Evolutionary conservation across 2,329 filamentous ascomycete species (phyloP).

Genomic region (Phoma sp.): DNA sequence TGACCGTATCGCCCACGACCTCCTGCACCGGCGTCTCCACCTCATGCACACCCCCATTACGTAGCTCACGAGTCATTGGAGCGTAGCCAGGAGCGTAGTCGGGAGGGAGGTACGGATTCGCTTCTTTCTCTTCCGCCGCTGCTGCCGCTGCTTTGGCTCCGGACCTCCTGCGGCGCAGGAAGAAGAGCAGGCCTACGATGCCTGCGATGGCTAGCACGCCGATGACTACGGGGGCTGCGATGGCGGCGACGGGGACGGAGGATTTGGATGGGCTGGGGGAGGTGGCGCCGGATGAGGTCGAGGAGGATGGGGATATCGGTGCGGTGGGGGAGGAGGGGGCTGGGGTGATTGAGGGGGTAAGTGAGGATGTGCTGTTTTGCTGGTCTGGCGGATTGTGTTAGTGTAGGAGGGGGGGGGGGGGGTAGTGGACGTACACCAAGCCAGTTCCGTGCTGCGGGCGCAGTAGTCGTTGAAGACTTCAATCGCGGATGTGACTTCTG

Average conservation of each 20-base stretch:
- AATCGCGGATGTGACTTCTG: background rate
- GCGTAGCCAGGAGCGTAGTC: no score
- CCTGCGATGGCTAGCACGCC: constrained; percentile 7
- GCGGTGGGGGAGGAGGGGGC: background rate
- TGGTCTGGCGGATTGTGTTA: background rate
- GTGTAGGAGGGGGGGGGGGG: background rate
- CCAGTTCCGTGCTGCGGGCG: constrained; percentile 5
- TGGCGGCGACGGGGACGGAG: constrained; percentile 14
- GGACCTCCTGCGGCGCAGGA: background rate
- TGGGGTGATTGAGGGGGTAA: background rate
- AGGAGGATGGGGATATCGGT: background rate
- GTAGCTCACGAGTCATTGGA: background rate
- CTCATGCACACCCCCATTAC: background rate
- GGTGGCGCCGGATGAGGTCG: background rate
- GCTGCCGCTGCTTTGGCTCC: background rate
- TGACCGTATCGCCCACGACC: background rate
- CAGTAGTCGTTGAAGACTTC: constrained; percentile 7
- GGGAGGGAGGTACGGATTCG: background rate
- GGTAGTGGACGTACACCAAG: constrained; percentile 3
- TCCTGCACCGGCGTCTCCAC: constrained; percentile 3
- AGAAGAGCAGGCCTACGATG: constrained; percentile 5
- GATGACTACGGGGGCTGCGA: constrained; percentile 9
- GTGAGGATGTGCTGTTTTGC: background rate
- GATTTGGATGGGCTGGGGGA: background rate
- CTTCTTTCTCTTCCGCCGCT: background rate